Base-by-base conservation (phyloP, 2,329 filamentous ascomycete species). In the Fusarium lyarnte region DNA sequence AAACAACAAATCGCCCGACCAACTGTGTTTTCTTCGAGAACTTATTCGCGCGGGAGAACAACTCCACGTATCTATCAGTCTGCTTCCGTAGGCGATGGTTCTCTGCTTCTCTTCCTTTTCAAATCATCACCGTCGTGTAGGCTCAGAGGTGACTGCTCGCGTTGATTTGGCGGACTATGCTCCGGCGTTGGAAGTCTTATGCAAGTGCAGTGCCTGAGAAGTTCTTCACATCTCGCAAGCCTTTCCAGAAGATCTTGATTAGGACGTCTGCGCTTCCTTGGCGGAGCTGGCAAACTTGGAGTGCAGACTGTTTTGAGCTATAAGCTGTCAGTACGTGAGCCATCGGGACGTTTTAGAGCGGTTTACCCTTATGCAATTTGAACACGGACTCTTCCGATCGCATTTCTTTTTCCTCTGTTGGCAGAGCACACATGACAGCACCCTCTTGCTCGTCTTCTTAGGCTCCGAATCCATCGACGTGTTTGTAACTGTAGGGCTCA, bases 391-490 rank as follows among this genome's bases (percentile, higher is more conserved):
- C 14, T 77, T 74, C 17, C 77, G 70, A 58, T 81, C 79, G 58
- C 79, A 81, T 41, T 78, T 80, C 70, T 81, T 81, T 66, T 81
- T 81, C 27, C 79, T 76, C 47, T 79, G 78, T 53, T 80, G 78
- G 67, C 79, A 80, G 14, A 78, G 52, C 11, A 79, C 76, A 25
- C 79, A 80, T 1, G 79, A 76, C 5, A 79, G 38, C 31, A 77
- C 53, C 36, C 72, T 51, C 38, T 72, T 74, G 19, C 64, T 45
- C 2, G 61, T 19, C 47, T 78, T 74, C n/a, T 71, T 70, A 1
- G 65, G 49, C 17, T 73, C 70, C 27, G 62, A n/a, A 31, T 53
- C 54, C 21, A 59, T 27, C 11, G 69, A 59, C 6, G 69, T 59
- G 47, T 70, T 65, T 42, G 52, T 51, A 27, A 63, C 53, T 29